These are phyloP conservation scores for Eremochloa ophiuroides DNA, from an alignment of 176 grass and related monocot species.

Conservation along the genomic window DNA sequence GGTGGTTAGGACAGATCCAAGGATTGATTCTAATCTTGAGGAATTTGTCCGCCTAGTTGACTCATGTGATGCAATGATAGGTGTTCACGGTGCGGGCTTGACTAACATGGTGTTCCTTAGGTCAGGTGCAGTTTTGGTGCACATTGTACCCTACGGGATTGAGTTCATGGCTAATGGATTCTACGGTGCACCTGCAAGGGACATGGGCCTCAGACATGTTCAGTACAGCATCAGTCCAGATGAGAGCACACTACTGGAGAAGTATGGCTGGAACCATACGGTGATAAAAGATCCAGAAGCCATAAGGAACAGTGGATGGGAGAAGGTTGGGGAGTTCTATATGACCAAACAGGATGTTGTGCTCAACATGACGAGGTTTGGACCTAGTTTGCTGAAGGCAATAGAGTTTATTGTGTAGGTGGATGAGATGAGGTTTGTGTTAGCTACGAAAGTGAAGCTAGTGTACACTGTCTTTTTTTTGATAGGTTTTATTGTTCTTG, in stretches of 20 bases:
- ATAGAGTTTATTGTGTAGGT: conserved; percentile 50
- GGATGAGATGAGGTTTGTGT: not conserved
- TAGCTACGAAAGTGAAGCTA: not conserved
- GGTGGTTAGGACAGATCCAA: conserved; percentile 46
- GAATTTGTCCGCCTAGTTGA: conserved; percentile 40
- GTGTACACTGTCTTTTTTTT: not conserved
- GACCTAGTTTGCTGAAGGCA: conserved; percentile 37
- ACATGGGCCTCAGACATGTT: conserved; percentile 57
- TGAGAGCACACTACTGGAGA: conserved; percentile 69
- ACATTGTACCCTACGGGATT: conserved; percentile 68
- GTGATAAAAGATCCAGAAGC: conserved; percentile 59
- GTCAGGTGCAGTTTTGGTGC: conserved; percentile 42
- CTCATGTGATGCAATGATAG: conserved; percentile 65
- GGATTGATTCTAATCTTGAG: conserved; percentile 27
- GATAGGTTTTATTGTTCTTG: not conserved
- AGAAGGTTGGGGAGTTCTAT: conserved; percentile 50
- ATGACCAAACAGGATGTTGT: conserved; percentile 57
- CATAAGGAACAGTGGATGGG: conserved; percentile 46
- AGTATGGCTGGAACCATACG: conserved; percentile 49
- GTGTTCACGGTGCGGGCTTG: conserved; percentile 60
- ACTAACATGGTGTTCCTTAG: conserved; percentile 79
- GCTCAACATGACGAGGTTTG: conserved; percentile 73
- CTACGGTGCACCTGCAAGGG: conserved; percentile 39
- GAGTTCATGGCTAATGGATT: conserved; percentile 44
- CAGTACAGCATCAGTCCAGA: conserved; percentile 45